These are phyloP conservation scores for Rhizoclosmatium sp. DNA, from an alignment of 192 early-diverging fungal genomes.

Conservation along the genomic window DNA sequence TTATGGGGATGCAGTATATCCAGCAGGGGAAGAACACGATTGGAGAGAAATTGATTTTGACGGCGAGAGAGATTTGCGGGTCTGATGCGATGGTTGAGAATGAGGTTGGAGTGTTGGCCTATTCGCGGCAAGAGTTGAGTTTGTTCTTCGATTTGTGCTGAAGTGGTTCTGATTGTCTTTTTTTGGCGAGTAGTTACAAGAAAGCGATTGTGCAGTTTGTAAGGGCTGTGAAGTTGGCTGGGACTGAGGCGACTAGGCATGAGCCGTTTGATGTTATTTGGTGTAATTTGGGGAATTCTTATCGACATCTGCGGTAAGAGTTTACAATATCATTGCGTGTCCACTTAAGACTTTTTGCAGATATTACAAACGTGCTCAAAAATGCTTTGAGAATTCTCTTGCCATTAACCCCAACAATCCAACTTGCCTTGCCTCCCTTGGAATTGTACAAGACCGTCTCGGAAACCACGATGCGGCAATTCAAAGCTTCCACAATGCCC, in stretches of 20 bases:
- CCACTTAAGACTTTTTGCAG: neutral
- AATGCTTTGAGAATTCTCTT: conserved; percentile 55
- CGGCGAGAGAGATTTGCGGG: conserved; percentile 60
- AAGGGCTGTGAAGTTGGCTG: conserved; percentile 58
- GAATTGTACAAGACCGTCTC: conserved; percentile 65
- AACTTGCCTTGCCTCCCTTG: conserved; percentile 57
- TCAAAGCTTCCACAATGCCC: conserved; percentile 56
- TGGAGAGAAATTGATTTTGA: conserved; percentile 68
- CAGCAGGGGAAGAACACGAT: conserved; percentile 60
- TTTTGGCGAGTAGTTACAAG: conserved; percentile 51
- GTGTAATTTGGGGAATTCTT: conserved; percentile 74
- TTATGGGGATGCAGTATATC: conserved; percentile 82
- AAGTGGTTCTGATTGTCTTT: neutral
- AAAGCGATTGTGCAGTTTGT: conserved; percentile 62
- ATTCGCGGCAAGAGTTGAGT: conserved; percentile 55
- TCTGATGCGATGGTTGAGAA: conserved; percentile 74
- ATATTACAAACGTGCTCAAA: conserved; percentile 41
- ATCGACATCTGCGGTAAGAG: conserved; percentile 66
- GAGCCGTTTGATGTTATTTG: conserved; percentile 67
- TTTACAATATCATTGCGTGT: neutral
- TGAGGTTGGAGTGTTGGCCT: conserved; percentile 75
- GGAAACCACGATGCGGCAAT: conserved; percentile 60
- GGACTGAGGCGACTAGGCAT: conserved; percentile 45
- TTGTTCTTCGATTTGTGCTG: neutral
- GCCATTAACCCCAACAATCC: conserved; percentile 49